A percentile compares a stretch with the other conserved stretches of the same genome.
phyloP scores from a whole-genome alignment of 257 asterid genomes.

The Fraxinus excelsior region DNA sequence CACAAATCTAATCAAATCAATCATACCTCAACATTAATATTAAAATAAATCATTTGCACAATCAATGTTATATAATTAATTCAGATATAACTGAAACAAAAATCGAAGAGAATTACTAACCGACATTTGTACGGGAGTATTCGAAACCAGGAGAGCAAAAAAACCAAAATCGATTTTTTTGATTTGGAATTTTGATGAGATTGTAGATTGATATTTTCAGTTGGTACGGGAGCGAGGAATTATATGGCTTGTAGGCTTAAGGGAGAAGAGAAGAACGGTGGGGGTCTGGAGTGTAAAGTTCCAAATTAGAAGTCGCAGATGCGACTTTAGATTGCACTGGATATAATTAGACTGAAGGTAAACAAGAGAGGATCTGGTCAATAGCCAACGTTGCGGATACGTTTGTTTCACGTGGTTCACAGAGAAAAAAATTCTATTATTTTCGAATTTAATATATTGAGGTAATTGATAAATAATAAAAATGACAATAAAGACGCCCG shows the following conservation, averaged over 20 bases:
- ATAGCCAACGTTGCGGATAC: background rate
- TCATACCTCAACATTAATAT: background rate
- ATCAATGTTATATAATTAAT: background rate
- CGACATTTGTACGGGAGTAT: slow-evolving; percentile 33
- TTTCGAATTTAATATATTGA: no score
- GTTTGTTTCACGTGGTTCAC: background rate
- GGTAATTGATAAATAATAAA: no score
- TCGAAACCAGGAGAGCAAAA: background rate
- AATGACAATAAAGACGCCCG: no score
- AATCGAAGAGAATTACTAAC: slow-evolving; percentile 29
- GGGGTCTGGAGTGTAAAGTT: background rate
- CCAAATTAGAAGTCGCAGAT: background rate
- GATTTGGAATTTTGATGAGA: background rate
- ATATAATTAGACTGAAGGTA: slow-evolving; percentile 21
- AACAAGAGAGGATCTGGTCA: slow-evolving; percentile 20
- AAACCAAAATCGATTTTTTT: background rate
- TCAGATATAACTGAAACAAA: background rate
- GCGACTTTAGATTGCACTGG: slow-evolving; percentile 24
- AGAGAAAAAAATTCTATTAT: no score
- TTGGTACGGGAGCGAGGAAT: slow-evolving; percentile 18
- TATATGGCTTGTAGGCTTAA: background rate
- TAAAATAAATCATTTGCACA: background rate
- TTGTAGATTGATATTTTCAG: slow-evolving; percentile 1
- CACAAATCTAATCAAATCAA: background rate
- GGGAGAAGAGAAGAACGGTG: background rate